A percentile compares a stretch with the other conserved stretches of the same genome.
Evolutionary conservation across 257 asterid genomes (phyloP).

Genomic region (Plectranthus barbatus): DNA sequence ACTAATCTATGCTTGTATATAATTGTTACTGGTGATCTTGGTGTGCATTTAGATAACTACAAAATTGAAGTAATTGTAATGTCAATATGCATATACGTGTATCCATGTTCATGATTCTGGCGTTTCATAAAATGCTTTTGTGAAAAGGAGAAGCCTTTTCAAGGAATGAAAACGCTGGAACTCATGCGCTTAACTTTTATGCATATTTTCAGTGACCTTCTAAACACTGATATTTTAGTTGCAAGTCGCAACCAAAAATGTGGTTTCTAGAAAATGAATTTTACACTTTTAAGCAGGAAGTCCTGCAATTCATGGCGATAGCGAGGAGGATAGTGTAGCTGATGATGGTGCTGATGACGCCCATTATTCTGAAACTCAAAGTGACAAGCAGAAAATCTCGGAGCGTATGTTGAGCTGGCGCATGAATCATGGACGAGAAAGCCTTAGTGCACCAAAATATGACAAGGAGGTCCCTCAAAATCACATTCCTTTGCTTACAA

Average conservation of each 20-base stretch:
- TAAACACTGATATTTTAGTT: neutral
- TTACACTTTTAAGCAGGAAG: conserved; percentile 51
- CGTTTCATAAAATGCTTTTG: too few relatives aligned
- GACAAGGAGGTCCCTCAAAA: conserved; percentile 87
- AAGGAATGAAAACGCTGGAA: neutral
- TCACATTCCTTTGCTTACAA: conserved; percentile 89
- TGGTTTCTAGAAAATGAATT: conserved; percentile 10
- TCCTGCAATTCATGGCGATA: conserved; percentile 80
- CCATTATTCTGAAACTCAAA: conserved; percentile 49
- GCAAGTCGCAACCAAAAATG: conserved; percentile 6
- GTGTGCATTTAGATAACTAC: too few relatives aligned
- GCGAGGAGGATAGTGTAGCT: conserved; percentile 52
- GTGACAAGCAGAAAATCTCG: conserved; percentile 68
- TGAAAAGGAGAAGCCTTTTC: neutral
- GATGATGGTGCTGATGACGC: conserved; percentile 49
- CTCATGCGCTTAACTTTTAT: neutral
- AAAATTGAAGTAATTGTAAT: too few relatives aligned
- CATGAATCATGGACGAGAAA: conserved; percentile 67
- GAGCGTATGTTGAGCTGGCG: conserved; percentile 99
- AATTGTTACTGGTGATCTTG: too few relatives aligned
- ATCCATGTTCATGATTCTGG: too few relatives aligned
- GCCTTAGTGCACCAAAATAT: conserved; percentile 58
- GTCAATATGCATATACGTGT: too few relatives aligned
- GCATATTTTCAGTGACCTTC: neutral
- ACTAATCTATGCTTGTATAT: too few relatives aligned